These are phyloP conservation scores for Solanum medicagineum DNA, from an alignment of 257 asterid species.

Conservation along the genomic window DNA sequence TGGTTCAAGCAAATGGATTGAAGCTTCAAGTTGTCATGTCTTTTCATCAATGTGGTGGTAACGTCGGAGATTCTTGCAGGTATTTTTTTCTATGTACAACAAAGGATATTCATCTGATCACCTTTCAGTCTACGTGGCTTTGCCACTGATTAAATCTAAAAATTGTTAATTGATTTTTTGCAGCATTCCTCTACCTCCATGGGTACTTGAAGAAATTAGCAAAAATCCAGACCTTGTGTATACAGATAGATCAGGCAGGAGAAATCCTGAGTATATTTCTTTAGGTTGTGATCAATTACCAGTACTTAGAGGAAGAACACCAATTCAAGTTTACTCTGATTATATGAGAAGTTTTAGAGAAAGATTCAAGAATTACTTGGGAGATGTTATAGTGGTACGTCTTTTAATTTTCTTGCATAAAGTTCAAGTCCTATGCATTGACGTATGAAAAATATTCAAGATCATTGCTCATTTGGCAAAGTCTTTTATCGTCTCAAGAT, in stretches of 20 bases:
- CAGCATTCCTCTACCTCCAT: slow-evolving; percentile 93
- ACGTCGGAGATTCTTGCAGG: slow-evolving; percentile 95
- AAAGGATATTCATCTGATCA: not conserved
- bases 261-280: slow-evolving; percentile 88
- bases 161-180: slow-evolving; percentile 2
- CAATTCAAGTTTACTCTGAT: slow-evolving; percentile 83
- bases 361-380: slow-evolving; percentile 54
- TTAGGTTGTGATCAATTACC: slow-evolving; percentile 77
- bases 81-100: not conserved
- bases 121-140: not conserved
- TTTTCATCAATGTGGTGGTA: slow-evolving; percentile 92
- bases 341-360: slow-evolving; percentile 71
- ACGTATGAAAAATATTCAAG: not conserved
- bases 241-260: slow-evolving; percentile 74
- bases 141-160: not conserved
- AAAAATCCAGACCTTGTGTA: slow-evolving; percentile 76
- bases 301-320: slow-evolving; percentile 85
- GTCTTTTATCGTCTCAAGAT: too few species aligned
- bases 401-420: not conserved
- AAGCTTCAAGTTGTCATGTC: slow-evolving; percentile 93
- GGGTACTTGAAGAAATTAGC: slow-evolving; percentile 96
- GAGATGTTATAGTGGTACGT: slow-evolving; percentile 61
- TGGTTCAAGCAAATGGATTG: slow-evolving; percentile 61
- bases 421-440: not conserved
- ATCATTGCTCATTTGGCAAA: not conserved